phyloP scores from a whole-genome alignment of 305 asterid species.

The Rubia tinctorum region DNA sequence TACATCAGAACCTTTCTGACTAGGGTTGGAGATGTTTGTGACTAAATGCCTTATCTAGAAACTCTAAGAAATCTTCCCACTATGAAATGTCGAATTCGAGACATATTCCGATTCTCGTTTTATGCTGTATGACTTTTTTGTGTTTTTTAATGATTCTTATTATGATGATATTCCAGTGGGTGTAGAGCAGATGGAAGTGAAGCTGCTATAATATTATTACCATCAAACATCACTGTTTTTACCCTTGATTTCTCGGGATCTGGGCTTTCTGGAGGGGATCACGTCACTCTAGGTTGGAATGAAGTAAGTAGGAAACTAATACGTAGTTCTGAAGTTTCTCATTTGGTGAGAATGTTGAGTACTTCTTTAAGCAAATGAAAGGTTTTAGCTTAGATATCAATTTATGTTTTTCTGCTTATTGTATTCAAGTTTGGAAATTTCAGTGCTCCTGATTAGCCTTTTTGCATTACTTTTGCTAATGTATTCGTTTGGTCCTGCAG shows the following conservation, averaged over 20 bases:
- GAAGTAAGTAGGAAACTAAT: slow-evolving; percentile 53
- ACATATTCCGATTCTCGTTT: neutral
- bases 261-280: slow-evolving; percentile 95
- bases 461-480: neutral
- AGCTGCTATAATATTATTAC: slow-evolving; percentile 93
- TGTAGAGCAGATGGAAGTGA: slow-evolving; percentile 98
- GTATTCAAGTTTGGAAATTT: neutral
- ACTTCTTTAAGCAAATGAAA: neutral
- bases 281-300: slow-evolving; percentile 90
- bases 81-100: neutral
- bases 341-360: neutral
- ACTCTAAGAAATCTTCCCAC: slow-evolving; percentile 6
- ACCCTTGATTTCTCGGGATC: slow-evolving; percentile 96
- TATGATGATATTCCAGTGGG: slow-evolving; percentile 53
- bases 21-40: slow-evolving; percentile 2
- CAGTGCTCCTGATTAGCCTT: neutral
- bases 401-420: neutral
- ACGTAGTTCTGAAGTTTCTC: neutral
- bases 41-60: neutral
- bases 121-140: neutral
- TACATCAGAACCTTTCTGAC: neutral
- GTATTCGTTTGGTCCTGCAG: slow-evolving; percentile 38
- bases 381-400: neutral
- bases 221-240: slow-evolving; percentile 78
- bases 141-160: slow-evolving; percentile 20